Conservation (phyloP, 169 alveolate genomes). For the Plasmodium blacklocki region DNA sequence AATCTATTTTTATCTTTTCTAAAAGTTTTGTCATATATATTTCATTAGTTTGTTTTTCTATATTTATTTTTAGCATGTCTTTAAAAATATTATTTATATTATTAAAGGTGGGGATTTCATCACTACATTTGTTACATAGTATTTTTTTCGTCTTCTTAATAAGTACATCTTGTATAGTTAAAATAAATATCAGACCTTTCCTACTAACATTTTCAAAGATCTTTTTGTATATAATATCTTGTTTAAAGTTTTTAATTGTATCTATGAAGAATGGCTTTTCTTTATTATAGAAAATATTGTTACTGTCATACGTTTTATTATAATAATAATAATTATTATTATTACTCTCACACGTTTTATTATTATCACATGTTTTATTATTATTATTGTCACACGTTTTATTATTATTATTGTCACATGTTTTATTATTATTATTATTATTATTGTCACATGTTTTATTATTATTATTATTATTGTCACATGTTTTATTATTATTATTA, state of each 20-base stretch:
- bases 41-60: conserved; percentile 75
- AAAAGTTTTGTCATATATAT: conserved; percentile 52
- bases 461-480: too few species aligned
- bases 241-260: conserved; percentile 31
- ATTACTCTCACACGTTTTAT: not conserved
- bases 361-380: not conserved
- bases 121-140: conserved; percentile 34
- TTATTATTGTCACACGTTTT: not conserved
- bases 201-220: conserved; percentile 53
- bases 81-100: conserved; percentile 24
- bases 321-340: not conserved
- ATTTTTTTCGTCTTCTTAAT: conserved; percentile 51
- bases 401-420: not conserved
- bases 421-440: not conserved
- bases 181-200: conserved; percentile 23
- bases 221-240: not conserved
- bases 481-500: too few species aligned
- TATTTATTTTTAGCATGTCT: conserved; percentile 50
- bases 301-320: not conserved
- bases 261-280: not conserved
- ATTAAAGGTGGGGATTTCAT: not conserved
- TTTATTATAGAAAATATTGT: not conserved
- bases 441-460: too few species aligned
- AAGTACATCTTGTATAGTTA: conserved; percentile 50
- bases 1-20: conserved; percentile 39